Conservation (phyloP, 1,284 basidiomycete genomes). For the Phlebopus sp. region DNA sequence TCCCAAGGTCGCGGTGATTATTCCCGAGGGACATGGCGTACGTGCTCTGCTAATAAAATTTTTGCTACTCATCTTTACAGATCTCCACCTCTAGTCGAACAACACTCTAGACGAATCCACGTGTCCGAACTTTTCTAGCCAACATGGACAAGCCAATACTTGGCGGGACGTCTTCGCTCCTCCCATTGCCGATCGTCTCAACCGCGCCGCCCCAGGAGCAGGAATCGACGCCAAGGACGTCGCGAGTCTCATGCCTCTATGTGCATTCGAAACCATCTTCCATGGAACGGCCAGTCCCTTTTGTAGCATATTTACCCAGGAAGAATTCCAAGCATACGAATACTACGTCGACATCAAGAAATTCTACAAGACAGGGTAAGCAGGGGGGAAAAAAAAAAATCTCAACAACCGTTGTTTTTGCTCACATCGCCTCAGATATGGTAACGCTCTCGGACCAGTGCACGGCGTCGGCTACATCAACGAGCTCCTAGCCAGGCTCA, state of each 20-base stretch:
- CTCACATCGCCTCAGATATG: constrained; percentile 45
- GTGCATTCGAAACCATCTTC: constrained; percentile 75
- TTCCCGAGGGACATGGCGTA: constrained; percentile 56
- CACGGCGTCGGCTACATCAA: constrained; percentile 85
- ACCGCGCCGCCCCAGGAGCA: constrained; percentile 58
- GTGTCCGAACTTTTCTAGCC: constrained; percentile 58
- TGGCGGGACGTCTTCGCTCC: constrained; percentile 60
- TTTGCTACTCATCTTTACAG: constrained; percentile 3
- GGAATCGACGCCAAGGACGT: constrained; percentile 57
- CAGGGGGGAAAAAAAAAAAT: constrained; percentile 18
- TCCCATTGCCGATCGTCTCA: constrained; percentile 60
- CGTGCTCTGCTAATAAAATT: constrained; percentile 13
- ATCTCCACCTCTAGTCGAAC: constrained; percentile 43
- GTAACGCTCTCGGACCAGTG: constrained; percentile 62
- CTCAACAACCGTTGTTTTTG: too few relatives aligned
- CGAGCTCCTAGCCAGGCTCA: constrained; percentile 82
- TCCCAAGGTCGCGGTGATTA: constrained; percentile 50
- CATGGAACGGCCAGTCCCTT: constrained; percentile 58
- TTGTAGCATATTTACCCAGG: constrained; percentile 62
- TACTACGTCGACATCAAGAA: constrained; percentile 75
- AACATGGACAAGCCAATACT: constrained; percentile 40
- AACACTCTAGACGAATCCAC: constrained; percentile 71
- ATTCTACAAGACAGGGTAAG: constrained; percentile 73
- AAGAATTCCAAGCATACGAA: constrained; percentile 64
- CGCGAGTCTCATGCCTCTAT: constrained; percentile 66